phyloP scores from a whole-genome alignment of 2,329 filamentous ascomycete species.

The Coleophoma cylindrospora region DNA sequence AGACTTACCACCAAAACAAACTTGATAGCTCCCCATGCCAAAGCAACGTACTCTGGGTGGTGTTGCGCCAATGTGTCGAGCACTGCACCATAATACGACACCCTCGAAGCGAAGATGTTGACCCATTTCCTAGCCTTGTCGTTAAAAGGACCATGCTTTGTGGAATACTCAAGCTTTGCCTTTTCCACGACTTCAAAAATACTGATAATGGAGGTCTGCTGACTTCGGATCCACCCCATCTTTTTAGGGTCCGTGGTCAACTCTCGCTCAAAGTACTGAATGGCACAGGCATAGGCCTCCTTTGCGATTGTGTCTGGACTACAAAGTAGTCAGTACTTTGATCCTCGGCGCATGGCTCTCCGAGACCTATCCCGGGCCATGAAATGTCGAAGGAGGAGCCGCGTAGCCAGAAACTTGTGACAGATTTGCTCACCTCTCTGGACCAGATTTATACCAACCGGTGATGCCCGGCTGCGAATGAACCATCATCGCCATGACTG shows the following conservation, averaged over 20 bases:
- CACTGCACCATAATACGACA: conserved; percentile 11
- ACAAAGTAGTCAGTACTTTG: neutral
- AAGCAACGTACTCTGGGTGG: conserved; percentile 16
- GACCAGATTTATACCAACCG: neutral
- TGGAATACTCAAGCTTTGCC: conserved; percentile 7
- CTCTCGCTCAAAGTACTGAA: conserved; percentile 4
- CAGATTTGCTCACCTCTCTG: neutral
- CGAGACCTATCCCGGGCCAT: neutral
- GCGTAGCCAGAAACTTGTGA: neutral
- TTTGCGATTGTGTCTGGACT: conserved; percentile 2
- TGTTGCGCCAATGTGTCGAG: conserved; percentile 19
- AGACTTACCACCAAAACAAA: conserved; percentile 15
- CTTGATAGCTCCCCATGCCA: conserved; percentile 18
- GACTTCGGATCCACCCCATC: neutral
- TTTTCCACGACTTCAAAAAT: conserved; percentile 2
- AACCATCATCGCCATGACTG: too few species aligned
- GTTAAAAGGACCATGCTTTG: neutral
- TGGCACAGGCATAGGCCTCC: conserved; percentile 6
- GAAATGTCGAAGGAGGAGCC: neutral
- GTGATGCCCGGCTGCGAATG: neutral
- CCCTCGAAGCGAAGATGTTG: conserved; percentile 5
- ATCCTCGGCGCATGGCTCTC: neutral
- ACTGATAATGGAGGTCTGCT: conserved; percentile 1
- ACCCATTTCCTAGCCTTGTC: conserved; percentile 2
- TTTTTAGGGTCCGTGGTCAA: neutral